Conservation (phyloP, 805 yeast genomes). For the Candida coquimbonensis region DNA sequence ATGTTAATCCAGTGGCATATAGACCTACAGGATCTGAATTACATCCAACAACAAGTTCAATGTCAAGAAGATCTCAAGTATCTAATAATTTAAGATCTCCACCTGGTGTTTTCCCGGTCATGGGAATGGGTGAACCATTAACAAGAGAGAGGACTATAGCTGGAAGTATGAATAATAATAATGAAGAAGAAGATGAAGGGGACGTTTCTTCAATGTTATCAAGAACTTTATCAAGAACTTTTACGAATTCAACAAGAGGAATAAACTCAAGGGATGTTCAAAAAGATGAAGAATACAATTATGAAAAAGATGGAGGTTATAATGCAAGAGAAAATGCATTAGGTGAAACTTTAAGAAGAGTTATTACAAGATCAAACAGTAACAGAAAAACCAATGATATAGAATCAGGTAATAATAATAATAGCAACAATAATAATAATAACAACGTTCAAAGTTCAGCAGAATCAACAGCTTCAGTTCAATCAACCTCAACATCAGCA, state of each 20-base stretch:
- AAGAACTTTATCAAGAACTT: conserved; percentile 9
- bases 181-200: conserved; percentile 1
- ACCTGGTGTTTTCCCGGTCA: conserved; percentile 72
- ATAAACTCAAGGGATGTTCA: conserved; percentile 12
- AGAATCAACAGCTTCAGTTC: conserved; percentile 7
- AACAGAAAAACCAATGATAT: conserved; percentile 5
- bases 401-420: conserved; percentile 8
- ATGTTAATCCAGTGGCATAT: conserved; percentile 13
- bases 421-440: too few species aligned
- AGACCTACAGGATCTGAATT: conserved; percentile 9
- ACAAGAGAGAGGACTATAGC: conserved; percentile 54
- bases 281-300: conserved; percentile 23
- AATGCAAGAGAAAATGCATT: conserved; percentile 28
- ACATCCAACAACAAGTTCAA: conserved; percentile 6
- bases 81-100: conserved; percentile 42
- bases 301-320: conserved; percentile 21
- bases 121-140: conserved; percentile 67
- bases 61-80: conserved; percentile 4
- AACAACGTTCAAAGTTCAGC: too few species aligned
- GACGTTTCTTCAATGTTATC: conserved; percentile 12
- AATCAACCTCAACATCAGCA: not conserved
- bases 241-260: conserved; percentile 7
- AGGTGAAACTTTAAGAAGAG: conserved; percentile 29
- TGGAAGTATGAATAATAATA: conserved; percentile 19
- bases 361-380: conserved; percentile 16